Evolutionary conservation across 768 basidiomycete genomes (phyloP).

Genomic region (Suillus subalutaceus): DNA sequence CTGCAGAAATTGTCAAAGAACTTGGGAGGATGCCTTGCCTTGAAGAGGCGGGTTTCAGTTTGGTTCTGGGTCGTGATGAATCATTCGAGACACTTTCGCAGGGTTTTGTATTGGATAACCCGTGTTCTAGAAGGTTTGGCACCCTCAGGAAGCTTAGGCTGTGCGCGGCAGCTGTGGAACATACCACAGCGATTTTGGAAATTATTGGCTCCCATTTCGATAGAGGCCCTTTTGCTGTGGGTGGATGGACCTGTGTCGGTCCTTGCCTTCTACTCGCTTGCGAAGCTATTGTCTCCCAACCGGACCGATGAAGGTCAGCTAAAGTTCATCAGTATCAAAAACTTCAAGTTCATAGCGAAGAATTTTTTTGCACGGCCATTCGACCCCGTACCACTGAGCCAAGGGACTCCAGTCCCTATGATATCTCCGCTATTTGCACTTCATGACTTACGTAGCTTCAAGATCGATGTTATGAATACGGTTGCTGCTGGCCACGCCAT

Average conservation of each 20-base stretch:
- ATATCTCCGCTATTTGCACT: background rate
- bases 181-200: background rate
- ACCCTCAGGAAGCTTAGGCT: background rate
- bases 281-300: background rate
- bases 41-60: background rate
- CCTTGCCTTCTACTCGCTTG: background rate
- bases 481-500: background rate
- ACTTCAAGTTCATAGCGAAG: background rate
- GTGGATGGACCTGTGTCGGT: background rate
- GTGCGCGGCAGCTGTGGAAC: background rate
- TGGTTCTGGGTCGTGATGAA: background rate
- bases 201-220: background rate
- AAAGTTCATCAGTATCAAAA: background rate
- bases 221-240: background rate
- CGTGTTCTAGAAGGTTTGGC: background rate
- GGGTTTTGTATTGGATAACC: background rate
- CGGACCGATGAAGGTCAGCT: background rate
- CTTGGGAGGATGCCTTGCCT: slow-evolving; percentile 3
- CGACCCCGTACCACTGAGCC: background rate
- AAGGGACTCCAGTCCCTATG: background rate
- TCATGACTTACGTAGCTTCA: background rate
- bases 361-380: background rate
- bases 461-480: background rate
- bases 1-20: slow-evolving; percentile 2
- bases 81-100: background rate